These are phyloP conservation scores for Rhodocollybia butyracea DNA, from an alignment of 768 basidiomycete species.

Conservation along the genomic window DNA sequence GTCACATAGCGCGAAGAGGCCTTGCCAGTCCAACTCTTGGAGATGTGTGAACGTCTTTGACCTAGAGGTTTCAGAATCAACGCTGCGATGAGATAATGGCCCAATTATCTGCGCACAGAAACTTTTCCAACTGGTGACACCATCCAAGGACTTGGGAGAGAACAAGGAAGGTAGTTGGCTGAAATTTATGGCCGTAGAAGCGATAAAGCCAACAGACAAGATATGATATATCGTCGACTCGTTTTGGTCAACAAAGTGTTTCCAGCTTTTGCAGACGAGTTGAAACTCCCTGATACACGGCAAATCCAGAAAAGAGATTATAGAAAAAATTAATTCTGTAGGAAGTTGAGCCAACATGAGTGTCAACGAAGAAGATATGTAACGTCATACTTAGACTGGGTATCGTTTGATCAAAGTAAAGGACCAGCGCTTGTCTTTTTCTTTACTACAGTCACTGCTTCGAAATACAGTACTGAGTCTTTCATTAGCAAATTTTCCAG, in stretches of 20 bases:
- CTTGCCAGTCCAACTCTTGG: conserved; percentile 53
- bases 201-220: conserved; percentile 47
- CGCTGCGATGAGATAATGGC: conserved; percentile 1
- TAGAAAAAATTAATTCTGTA: conserved; percentile 49
- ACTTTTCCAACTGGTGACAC: conserved; percentile 49
- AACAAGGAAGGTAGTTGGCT: conserved; percentile 27
- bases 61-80: conserved; percentile 30
- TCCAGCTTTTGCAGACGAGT: conserved; percentile 44
- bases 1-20: conserved; percentile 36
- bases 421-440: too few species aligned
- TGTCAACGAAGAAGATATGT: too few species aligned
- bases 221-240: conserved; percentile 53
- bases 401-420: too few species aligned
- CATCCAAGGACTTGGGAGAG: conserved; percentile 31
- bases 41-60: conserved; percentile 38
- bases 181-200: conserved; percentile 21
- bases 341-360: conserved; percentile 48
- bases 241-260: conserved; percentile 43
- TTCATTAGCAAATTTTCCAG: background rate
- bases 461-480: background rate
- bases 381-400: too few species aligned
- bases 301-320: conserved; percentile 50
- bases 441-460: background rate
- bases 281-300: conserved; percentile 33
- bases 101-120: conserved; percentile 46